These are phyloP conservation scores for Penicillium simplicissimum DNA, from an alignment of 495 filamentous ascomycete species.

Conservation along the genomic window DNA sequence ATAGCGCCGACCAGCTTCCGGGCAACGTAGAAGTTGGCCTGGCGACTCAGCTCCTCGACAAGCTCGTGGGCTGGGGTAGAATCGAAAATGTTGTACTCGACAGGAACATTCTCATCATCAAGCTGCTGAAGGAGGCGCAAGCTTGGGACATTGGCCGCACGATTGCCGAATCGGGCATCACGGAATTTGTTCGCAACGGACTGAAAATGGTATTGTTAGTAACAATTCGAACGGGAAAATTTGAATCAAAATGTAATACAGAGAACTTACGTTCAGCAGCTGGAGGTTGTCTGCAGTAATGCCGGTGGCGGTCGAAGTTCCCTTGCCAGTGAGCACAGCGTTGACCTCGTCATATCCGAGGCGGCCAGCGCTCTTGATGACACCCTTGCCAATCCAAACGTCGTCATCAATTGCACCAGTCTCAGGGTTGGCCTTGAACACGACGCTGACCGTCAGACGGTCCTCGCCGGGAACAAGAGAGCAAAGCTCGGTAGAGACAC, in stretches of 20 bases:
- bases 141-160: conserved; percentile 73
- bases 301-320: conserved; percentile 57
- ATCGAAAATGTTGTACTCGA: conserved; percentile 94
- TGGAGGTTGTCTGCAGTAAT: conserved; percentile 70
- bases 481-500: conserved; percentile 81
- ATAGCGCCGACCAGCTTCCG: conserved; percentile 76
- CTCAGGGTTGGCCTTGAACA: conserved; percentile 81
- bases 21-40: conserved; percentile 85
- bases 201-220: conserved; percentile 32
- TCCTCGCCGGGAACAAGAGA: conserved; percentile 84
- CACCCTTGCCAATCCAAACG: conserved; percentile 89
- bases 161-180: conserved; percentile 78
- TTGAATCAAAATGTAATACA: conserved; percentile 3
- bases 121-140: conserved; percentile 88
- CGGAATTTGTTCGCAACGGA: conserved; percentile 83
- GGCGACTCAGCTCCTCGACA: conserved; percentile 91
- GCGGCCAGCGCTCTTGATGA: conserved; percentile 87
- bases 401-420: conserved; percentile 75
- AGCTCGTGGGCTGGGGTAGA: conserved; percentile 86
- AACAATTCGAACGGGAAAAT: neutral
- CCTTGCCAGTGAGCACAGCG: conserved; percentile 64
- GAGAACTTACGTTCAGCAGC: conserved; percentile 67
- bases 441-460: conserved; percentile 85
- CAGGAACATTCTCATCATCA: conserved; percentile 98
- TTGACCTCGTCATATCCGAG: conserved; percentile 84